These are phyloP conservation scores for Pythium dissotocum DNA, from an alignment of 352 stramenopile genomes.

Conservation along the genomic window DNA sequence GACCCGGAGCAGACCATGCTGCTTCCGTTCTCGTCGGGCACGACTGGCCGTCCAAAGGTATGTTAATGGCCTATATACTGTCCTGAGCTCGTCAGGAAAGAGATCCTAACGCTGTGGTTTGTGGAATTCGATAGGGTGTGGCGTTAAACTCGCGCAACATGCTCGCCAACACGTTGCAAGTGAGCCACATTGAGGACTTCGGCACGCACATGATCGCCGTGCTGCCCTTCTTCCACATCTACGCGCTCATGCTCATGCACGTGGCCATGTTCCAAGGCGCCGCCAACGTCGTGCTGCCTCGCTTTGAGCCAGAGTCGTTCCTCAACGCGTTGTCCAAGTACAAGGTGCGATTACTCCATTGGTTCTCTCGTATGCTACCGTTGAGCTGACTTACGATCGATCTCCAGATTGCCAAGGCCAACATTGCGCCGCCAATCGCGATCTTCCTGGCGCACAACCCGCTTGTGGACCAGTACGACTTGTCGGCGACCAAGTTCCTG, in stretches of 20 bases:
- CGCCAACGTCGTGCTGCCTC: conserved; percentile 83
- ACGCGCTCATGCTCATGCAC: conserved; percentile 84
- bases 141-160: conserved; percentile 91
- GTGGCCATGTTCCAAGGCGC: conserved; percentile 77
- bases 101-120: too few relatives aligned
- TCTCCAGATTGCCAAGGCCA: conserved; percentile 22
- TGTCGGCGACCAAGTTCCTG: conserved; percentile 75
- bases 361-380: too few relatives aligned
- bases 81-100: too few relatives aligned
- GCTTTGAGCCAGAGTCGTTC: conserved; percentile 90
- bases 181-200: too few relatives aligned
- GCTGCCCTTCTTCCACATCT: conserved; percentile 96
- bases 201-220: conserved; percentile 45
- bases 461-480: conserved; percentile 91
- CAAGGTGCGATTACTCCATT: conserved; percentile 21
- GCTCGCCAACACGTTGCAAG: conserved; percentile 86
- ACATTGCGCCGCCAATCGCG: conserved; percentile 88
- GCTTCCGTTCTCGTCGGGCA: conserved; percentile 94
- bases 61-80: too few relatives aligned
- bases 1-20: conserved; percentile 56
- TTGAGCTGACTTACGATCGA: too few relatives aligned
- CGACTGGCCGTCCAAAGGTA: conserved; percentile 88
- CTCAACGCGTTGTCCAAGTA: conserved; percentile 70
- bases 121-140: conserved; percentile 73
- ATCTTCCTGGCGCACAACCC: conserved; percentile 87